Percentiles rank a stretch among this genome's conserved stretches.
Conservation (phyloP, 352 stramenopile species). For the Globisporangium nodosum region DNA sequence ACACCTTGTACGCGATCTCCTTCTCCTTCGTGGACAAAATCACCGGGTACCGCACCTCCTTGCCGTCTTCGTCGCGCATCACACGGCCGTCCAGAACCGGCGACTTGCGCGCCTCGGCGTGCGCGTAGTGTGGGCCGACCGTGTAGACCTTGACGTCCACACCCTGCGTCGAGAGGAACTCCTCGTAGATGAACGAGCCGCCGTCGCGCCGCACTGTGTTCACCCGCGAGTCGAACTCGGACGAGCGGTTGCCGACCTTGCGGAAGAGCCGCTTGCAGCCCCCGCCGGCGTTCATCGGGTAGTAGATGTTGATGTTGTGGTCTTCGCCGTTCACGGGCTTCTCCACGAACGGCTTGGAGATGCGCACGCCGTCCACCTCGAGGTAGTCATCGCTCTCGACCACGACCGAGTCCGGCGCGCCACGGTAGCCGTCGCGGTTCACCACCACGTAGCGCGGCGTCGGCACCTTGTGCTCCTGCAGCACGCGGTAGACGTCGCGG, state of each 20-base stretch:
- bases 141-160: slow-evolving; percentile 99
- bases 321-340: slow-evolving; percentile 99
- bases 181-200: slow-evolving; percentile 96
- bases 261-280: slow-evolving; percentile 99
- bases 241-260: slow-evolving; percentile 91
- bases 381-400: slow-evolving; percentile 78
- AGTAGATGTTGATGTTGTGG: slow-evolving; percentile 99
- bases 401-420: slow-evolving; percentile 22
- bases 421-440: slow-evolving; percentile 89
- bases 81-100: slow-evolving; percentile 99
- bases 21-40: slow-evolving; percentile 98
- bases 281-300: slow-evolving; percentile 97
- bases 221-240: slow-evolving; percentile 94
- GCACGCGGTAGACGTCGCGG: slow-evolving; percentile 91
- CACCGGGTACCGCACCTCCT: slow-evolving; percentile 98
- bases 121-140: slow-evolving; percentile 97
- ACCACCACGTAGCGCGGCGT: slow-evolving; percentile 94
- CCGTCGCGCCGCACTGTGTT: slow-evolving; percentile 89
- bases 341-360: slow-evolving; percentile 99
- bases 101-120: slow-evolving; percentile 99
- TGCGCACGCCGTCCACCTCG: slow-evolving; percentile 90
- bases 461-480: slow-evolving; percentile 92
- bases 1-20: slow-evolving; percentile 94
- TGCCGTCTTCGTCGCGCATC: slow-evolving; percentile 94
- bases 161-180: slow-evolving; percentile 98